Conservation (phyloP, 2,329 filamentous ascomycete genomes). For the Pyrenochaeta sp. region DNA sequence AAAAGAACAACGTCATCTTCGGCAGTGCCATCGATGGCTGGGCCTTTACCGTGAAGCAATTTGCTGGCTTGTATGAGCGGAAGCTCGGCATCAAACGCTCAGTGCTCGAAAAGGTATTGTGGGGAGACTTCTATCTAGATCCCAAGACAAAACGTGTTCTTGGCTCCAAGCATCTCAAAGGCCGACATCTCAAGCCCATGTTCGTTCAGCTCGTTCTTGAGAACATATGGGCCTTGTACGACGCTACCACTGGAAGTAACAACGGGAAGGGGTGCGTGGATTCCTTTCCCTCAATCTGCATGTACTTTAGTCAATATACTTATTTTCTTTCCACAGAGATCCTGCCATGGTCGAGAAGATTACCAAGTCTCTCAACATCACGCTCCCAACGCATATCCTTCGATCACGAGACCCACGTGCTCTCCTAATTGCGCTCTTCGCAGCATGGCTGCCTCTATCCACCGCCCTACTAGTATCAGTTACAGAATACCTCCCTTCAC, state of each 20-base stretch:
- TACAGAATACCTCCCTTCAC: slow-evolving; percentile 89
- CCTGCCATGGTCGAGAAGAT: slow-evolving; percentile 87
- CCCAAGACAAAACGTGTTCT: slow-evolving; percentile 96
- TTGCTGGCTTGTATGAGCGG: slow-evolving; percentile 91
- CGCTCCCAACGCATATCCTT: slow-evolving; percentile 81
- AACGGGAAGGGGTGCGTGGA: slow-evolving; percentile 77
- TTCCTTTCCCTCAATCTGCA: slow-evolving; percentile 49
- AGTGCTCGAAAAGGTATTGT: slow-evolving; percentile 89
- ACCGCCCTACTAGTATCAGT: slow-evolving; percentile 93
- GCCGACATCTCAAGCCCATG: slow-evolving; percentile 89
- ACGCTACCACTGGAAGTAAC: slow-evolving; percentile 83
- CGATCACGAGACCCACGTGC: slow-evolving; percentile 84
- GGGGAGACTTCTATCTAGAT: slow-evolving; percentile 96
- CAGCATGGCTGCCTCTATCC: slow-evolving; percentile 89
- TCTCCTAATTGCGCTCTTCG: slow-evolving; percentile 85
- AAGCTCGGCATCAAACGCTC: slow-evolving; percentile 94
- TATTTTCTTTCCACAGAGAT: slow-evolving; percentile 64
- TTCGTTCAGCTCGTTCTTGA: slow-evolving; percentile 97
- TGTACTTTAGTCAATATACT: slow-evolving; percentile 49
- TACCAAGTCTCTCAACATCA: slow-evolving; percentile 86
- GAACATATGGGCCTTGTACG: slow-evolving; percentile 94
- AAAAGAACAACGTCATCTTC: slow-evolving; percentile 99
- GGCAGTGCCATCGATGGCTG: slow-evolving; percentile 98
- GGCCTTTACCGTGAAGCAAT: slow-evolving; percentile 96
- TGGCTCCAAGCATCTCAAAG: slow-evolving; percentile 89